Conservation (phyloP, 176 grass and related monocot genomes). For the Thinopyrum elongatum region DNA sequence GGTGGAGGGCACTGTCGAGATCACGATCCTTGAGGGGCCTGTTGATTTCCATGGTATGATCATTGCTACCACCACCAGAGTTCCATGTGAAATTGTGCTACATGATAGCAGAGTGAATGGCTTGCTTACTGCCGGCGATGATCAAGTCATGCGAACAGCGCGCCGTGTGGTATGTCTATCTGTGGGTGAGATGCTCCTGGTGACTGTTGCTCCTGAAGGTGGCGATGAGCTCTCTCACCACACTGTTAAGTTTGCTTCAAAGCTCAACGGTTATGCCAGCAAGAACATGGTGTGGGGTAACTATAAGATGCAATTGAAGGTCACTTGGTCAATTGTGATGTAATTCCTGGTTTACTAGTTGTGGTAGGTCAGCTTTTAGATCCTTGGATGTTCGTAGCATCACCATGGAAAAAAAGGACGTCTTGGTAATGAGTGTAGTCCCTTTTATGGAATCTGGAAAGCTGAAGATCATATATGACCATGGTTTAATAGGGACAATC, state of each 20-base stretch:
- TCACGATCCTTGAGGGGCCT: background rate
- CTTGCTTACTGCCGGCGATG: background rate
- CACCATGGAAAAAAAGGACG: constrained; percentile 52
- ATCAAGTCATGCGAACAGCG: background rate
- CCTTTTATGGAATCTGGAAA: constrained; percentile 48
- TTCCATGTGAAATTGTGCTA: background rate
- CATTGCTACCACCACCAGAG: background rate
- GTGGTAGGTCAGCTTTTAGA: background rate
- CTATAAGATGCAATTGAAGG: background rate
- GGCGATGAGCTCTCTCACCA: background rate
- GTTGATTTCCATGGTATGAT: background rate
- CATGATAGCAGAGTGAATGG: constrained; percentile 5
- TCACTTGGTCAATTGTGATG: background rate
- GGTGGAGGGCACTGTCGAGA: background rate
- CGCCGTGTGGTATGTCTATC: background rate
- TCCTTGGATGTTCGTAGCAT: constrained; percentile 62
- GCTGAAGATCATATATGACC: constrained; percentile 73
- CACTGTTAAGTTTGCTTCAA: background rate
- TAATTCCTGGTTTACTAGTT: background rate
- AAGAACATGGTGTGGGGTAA: background rate
- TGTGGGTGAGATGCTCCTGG: background rate
- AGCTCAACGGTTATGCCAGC: background rate
- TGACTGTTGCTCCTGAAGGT: background rate
- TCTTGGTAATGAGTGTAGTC: constrained; percentile 77
- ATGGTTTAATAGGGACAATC: constrained; percentile 63